These are phyloP conservation scores for Cupressus sempervirens DNA, from an alignment of 75 land plant genomes.

Conservation along the genomic window DNA sequence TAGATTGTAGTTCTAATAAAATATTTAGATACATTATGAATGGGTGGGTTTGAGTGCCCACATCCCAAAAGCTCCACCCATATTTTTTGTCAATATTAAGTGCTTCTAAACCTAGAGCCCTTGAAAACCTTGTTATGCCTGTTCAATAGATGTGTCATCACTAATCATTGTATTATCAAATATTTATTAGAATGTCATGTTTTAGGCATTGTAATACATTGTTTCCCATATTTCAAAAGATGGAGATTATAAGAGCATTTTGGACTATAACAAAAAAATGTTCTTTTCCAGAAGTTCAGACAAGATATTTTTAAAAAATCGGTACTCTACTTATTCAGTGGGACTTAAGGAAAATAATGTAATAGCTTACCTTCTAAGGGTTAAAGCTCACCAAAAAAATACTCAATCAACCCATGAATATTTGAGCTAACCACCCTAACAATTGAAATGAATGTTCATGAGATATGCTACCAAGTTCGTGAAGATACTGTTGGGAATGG, in stretches of 20 bases:
- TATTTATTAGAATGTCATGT: neutral
- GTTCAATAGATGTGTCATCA: neutral
- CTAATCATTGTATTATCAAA: neutral
- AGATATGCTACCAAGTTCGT: constrained; percentile 58
- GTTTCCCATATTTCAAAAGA: too few species aligned
- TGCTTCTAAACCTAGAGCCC: too few species aligned
- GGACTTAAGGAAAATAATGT: neutral
- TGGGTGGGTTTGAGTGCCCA: too few species aligned
- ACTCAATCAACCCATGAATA: neutral
- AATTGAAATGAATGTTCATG: constrained; percentile 1
- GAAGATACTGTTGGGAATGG: constrained; percentile 55
- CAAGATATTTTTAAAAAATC: too few species aligned
- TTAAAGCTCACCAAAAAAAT: neutral
- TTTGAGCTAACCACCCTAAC: neutral
- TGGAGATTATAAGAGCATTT: neutral
- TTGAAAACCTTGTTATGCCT: neutral
- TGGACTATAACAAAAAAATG: neutral
- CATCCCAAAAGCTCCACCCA: too few species aligned
- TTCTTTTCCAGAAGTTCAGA: neutral
- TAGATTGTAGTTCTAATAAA: too few species aligned
- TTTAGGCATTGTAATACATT: neutral
- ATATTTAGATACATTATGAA: too few species aligned
- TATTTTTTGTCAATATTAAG: too few species aligned
- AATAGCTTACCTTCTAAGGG: neutral
- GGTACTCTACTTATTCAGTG: neutral